Evolutionary conservation across 2,329 filamentous ascomycete genomes (phyloP).

Genomic region (Hirsutella minnesotensis): DNA sequence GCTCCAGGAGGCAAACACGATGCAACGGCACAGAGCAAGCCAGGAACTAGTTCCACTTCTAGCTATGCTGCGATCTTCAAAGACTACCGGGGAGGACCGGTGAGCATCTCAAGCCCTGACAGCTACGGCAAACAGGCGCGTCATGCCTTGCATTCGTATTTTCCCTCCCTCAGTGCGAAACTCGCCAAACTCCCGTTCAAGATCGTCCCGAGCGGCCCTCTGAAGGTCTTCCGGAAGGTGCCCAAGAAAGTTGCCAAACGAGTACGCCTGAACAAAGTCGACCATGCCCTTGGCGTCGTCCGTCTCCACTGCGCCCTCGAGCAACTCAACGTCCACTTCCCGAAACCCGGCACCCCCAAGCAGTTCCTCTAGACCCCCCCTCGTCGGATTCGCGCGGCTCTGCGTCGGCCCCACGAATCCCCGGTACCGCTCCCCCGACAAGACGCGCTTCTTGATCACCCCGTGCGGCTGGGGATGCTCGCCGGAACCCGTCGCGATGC

Average conservation of each 20-base stretch:
- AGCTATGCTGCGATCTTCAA: too few species aligned
- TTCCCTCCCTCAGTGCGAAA: too few species aligned
- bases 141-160: too few species aligned
- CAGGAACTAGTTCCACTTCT: too few species aligned
- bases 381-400: not conserved
- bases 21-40: too few species aligned
- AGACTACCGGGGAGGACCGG: too few species aligned
- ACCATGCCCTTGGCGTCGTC: not conserved
- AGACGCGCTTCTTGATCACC: not conserved
- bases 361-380: not conserved
- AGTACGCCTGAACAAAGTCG: not conserved
- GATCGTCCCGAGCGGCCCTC: not conserved
- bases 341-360: not conserved
- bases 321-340: not conserved
- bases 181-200: not conserved
- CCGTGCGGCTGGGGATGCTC: not conserved
- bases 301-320: not conserved
- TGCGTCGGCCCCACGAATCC: not conserved
- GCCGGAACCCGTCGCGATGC: not conserved
- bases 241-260: not conserved
- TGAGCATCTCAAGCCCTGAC: not conserved
- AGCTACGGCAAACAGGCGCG: too few species aligned
- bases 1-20: too few species aligned
- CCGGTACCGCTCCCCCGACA: not conserved
- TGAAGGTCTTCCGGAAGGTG: not conserved